Base-by-base conservation (phyloP, 2,329 filamentous ascomycete species). In the Monosporascus cannonballus region DNA sequence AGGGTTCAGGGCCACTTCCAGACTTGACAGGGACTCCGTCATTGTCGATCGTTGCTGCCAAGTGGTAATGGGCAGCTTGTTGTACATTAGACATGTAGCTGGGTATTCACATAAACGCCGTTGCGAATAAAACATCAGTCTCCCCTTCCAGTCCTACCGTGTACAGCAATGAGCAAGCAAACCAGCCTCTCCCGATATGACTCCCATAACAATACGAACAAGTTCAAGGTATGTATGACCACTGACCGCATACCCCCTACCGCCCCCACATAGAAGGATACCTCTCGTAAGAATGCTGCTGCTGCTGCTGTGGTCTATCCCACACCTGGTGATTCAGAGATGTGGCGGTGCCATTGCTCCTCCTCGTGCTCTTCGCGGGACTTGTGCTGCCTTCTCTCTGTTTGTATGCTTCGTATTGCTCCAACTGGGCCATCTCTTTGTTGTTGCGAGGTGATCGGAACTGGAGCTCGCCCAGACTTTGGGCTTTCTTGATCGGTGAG, bases 401-500 rank as follows among this genome's bases (percentile, higher is more conserved):
- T 38, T 48, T 54, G n/a, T 49, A 56, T 6, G 65, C 61, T 45
- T 65, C 61, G 49, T 64, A 67, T 66, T 83, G 79, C 64, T 84
- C 81, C 18, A 76, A 67, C 4, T 77, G 77, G 2, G 82, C 83
- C 78, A 85, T 81, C 62, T 85, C 81, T 41, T 78, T 74, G 4
- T 80, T 83, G 60, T 84, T 85, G 44, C 78, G 74, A 2, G 82
- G 82, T 38, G 79, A 79, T 7, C 64, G 49, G 65, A 68, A 59
- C 63, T 70, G 60, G 44, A 83, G 74, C 52, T 88, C 69, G 70
- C 82, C 70, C 73, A 89, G 61, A 76, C 83, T 83, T 15, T 75
- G 75, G 2, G 88, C 79, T 67, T 96, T 96, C 62, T 90, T 87
- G 14, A 97, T 70, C 0, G 93, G 93, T 11, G 90, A 96, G 41